Conservation (phyloP, 495 filamentous ascomycete species). For the Penicillium paxilli region DNA sequence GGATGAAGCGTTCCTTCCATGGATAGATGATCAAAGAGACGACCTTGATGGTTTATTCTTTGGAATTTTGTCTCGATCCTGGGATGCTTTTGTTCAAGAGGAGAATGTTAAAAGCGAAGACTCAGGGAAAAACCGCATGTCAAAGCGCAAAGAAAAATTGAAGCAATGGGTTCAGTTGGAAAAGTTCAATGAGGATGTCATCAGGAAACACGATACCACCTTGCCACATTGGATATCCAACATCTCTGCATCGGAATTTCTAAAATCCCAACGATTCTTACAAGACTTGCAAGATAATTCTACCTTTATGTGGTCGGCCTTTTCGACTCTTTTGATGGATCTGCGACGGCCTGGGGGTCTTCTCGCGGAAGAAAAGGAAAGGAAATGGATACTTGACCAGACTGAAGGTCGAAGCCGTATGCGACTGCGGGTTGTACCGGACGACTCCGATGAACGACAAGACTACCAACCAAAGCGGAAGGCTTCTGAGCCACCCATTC, state of each 20-base stretch:
- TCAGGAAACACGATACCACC: slow-evolving; percentile 76
- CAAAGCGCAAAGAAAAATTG: slow-evolving; percentile 77
- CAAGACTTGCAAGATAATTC: slow-evolving; percentile 93
- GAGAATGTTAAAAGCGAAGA: slow-evolving; percentile 79
- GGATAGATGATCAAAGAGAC: slow-evolving; percentile 82
- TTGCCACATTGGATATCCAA: slow-evolving; percentile 91
- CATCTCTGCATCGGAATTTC: slow-evolving; percentile 86
- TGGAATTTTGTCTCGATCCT: slow-evolving; percentile 70
- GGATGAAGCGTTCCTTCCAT: slow-evolving; percentile 78
- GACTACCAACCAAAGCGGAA: slow-evolving; percentile 87
- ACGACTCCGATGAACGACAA: slow-evolving; percentile 63
- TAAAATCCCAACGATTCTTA: slow-evolving; percentile 80
- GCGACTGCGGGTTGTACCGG: slow-evolving; percentile 81
- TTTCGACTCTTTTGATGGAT: slow-evolving; percentile 70
- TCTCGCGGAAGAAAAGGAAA: slow-evolving; percentile 61
- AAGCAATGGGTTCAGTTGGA: slow-evolving; percentile 73
- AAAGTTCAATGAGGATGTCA: slow-evolving; percentile 64
- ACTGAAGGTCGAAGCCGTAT: slow-evolving; percentile 96
- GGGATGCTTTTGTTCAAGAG: slow-evolving; percentile 78
- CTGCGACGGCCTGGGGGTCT: slow-evolving; percentile 76
- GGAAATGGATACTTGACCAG: slow-evolving; percentile 88
- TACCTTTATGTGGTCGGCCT: slow-evolving; percentile 68
- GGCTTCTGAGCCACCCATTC: slow-evolving; percentile 46
- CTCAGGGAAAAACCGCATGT: slow-evolving; percentile 62
- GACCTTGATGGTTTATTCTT: slow-evolving; percentile 82